Base-by-base conservation (phyloP, 2,329 filamentous ascomycete species). In the Aspergillus sp. region DNA sequence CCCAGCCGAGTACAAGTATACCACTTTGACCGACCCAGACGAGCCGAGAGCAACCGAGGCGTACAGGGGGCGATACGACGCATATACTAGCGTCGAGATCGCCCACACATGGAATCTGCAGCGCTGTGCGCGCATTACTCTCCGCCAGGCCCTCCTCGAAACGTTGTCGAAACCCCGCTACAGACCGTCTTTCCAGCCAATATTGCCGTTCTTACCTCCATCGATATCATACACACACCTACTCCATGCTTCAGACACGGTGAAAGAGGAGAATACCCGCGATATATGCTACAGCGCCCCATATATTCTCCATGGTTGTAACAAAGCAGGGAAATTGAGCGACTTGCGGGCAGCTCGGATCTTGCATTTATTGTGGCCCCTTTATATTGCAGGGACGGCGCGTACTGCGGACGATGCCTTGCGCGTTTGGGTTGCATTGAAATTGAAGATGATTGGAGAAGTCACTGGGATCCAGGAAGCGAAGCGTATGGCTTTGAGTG, bases 291-390 rank as follows among this genome's bases (percentile, higher is more conserved):
- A 46, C 52, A 54, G 52, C 38, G 38, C 28, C 8, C 52, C 34
- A 46, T 54, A 54, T 17, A 46, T 47, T n/a, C 38, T 54, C 9
- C n/a, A 46, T 4, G 13, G 17, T 8, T 54, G 41, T 34, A 23
- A 19, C 19, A 34, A 30, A 50, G 48, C 22, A 3, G 1, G 48
- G 50, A 68, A 62, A 57, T 66, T 73, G 57, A 66, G 68, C 11
- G 31, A 34, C 11, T 8, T 34, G 31, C 7, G 31, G 2, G 31
- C 31, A 8, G 31, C 11, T 34, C 11, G 31, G 2, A 34, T 34
- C 11, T 11, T 34, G 31, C 19, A 19, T 19, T 19, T 19, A 19
- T 34, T 34, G 4, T 34, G 31, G 31, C 31, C 31, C 31, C 31
- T 34, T 34, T 34, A 8, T 5, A 11, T 34, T 34, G 31, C 31